Evolutionary conservation across 2,329 filamentous ascomycete genomes (phyloP), one percentile per base, ranked within the genome.

Genomic region (Microcera coccophila): DNA sequence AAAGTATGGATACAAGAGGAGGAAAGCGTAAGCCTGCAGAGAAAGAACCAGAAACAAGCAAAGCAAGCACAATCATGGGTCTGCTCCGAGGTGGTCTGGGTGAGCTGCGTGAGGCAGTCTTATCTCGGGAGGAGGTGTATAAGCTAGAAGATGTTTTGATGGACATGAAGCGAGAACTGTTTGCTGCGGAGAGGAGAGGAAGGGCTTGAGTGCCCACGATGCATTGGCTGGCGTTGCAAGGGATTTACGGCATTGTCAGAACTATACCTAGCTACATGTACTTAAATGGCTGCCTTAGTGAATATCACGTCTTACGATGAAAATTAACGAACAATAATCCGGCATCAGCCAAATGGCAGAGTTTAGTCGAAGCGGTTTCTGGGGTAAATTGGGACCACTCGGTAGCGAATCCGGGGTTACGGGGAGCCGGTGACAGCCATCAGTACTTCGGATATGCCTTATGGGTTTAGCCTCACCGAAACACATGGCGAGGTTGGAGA

Each of bases 121-220:
- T 94, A 32, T 80, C 80, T 14, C 74, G 79, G 10, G 72, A 78
- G 10, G 81, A 87, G 47, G 78, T 89, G 40, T 75, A 82, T 45
- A 75, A 84, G 60, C 74, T 93, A 52, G 87, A 93, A 58, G 84
- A 90, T 59, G 69, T 88, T 55, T 73, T 93, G 60, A 87, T 90
- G 70, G 85, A 91, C 62, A 79, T 91, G 51, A 84, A 86, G 62
- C 75, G 78, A 49, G 81, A 85, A 62, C 74, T 90, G 39, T 86
- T 85, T 61, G 79, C 83, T 42, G 87, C 87, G 14, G 82, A 82
- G 55, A 71, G 71, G 55, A 74, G 85, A 48, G 75, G 78, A 28
- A 64, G 74, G 45, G 50, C 68, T 36, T 56, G 64, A 50, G 41
- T 32, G 35, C 41, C 49, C 40, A 45, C 35, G 38, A 48, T 51